Evolutionary conservation across 768 basidiomycete species (phyloP).

Genomic region (Pisolithus orientalis): DNA sequence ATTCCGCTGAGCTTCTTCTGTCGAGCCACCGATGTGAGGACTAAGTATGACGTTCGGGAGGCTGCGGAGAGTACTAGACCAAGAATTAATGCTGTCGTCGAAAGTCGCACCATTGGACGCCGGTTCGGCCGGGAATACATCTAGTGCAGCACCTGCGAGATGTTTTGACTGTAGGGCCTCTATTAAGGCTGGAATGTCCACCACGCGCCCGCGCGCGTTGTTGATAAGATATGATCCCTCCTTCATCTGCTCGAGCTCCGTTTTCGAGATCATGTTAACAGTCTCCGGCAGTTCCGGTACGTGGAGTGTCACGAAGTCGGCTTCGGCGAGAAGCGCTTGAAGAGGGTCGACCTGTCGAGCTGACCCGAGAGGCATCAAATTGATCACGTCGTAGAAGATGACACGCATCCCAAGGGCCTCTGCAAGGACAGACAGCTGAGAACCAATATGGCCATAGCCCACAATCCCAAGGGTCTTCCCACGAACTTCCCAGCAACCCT

Average conservation of each 20-base stretch:
- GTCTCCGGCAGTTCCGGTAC: constrained; percentile 97
- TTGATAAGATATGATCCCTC: constrained; percentile 93
- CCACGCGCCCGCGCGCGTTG: constrained; percentile 93
- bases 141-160: constrained; percentile 82
- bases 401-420: constrained; percentile 96
- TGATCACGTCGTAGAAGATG: constrained; percentile 90
- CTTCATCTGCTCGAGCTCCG: constrained; percentile 87
- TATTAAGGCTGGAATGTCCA: constrained; percentile 90
- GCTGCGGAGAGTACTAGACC: constrained; percentile 68
- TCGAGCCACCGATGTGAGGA: constrained; percentile 98
- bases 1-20: constrained; percentile 97
- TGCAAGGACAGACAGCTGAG: constrained; percentile 93
- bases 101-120: constrained; percentile 87
- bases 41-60: constrained; percentile 93
- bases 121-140: constrained; percentile 94
- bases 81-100: constrained; percentile 81
- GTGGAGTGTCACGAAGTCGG: constrained; percentile 95
- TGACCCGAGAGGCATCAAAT: constrained; percentile 95
- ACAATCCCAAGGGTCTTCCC: constrained; percentile 98
- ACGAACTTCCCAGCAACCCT: constrained; percentile 95
- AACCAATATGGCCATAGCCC: constrained; percentile 97
- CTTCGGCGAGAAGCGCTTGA: constrained; percentile 59
- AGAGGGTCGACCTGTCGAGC: constrained; percentile 87
- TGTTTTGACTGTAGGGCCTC: constrained; percentile 77
- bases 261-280: constrained; percentile 80